Conservation (phyloP, 2,329 filamentous ascomycete species). For the Paraphaeosphaeria sporulosa region DNA sequence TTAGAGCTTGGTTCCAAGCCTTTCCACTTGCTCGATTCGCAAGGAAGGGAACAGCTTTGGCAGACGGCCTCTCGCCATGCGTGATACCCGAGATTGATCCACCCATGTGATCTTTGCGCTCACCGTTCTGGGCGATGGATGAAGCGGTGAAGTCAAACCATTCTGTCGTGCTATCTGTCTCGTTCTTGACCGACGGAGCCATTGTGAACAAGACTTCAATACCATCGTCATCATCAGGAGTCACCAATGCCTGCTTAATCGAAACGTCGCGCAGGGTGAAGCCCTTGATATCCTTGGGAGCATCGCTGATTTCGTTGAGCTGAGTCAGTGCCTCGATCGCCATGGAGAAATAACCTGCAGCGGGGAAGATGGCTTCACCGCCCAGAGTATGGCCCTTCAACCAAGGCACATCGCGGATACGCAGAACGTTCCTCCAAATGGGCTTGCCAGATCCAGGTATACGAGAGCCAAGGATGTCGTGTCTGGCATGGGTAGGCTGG, state of each 20-base stretch:
- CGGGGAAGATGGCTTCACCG: constrained; percentile 34
- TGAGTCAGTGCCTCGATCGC: background rate
- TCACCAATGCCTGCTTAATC: constrained; percentile 17
- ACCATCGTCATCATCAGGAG: constrained; percentile 15
- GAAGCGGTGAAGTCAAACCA: constrained; percentile 20
- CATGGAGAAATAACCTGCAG: background rate
- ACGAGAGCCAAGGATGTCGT: background rate
- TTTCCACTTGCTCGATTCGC: background rate
- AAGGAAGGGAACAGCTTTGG: background rate
- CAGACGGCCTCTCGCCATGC: background rate
- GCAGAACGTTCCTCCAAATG: background rate
- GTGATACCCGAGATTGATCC: background rate
- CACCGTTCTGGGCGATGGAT: constrained; percentile 4
- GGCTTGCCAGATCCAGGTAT: background rate
- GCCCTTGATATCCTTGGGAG: background rate
- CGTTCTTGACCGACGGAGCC: constrained; percentile 7
- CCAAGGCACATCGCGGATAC: background rate
- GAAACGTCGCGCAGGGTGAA: constrained; percentile 19
- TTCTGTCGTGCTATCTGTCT: background rate
- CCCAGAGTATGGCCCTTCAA: constrained; percentile 16
- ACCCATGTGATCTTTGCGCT: constrained; percentile 15
- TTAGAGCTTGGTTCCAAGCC: constrained; percentile 18
- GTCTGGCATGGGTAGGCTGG: background rate
- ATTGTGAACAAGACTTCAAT: constrained; percentile 17
- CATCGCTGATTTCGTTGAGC: background rate